Conservation (phyloP, 1,284 basidiomycete species). For the Porodaedalea pini region DNA sequence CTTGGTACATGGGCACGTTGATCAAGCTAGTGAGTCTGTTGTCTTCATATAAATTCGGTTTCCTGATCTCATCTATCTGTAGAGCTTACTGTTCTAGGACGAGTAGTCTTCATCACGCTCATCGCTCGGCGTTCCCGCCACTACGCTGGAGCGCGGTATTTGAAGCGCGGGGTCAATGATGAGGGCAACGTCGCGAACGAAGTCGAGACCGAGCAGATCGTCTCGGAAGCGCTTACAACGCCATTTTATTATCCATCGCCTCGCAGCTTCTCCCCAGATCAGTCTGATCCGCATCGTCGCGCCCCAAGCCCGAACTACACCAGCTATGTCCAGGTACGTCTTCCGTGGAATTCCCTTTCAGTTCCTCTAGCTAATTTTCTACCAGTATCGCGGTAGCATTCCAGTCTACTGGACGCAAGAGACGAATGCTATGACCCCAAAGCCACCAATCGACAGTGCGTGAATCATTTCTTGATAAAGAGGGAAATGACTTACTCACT, state of each 20-base stretch:
- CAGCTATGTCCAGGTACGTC: constrained; percentile 80
- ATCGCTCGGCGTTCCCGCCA: constrained; percentile 94
- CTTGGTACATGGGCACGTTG: constrained; percentile 93
- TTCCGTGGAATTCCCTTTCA: background rate
- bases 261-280: constrained; percentile 30
- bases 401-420: constrained; percentile 97
- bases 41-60: background rate
- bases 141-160: constrained; percentile 93
- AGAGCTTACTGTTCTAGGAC: constrained; percentile 90
- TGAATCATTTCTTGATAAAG: constrained; percentile 20
- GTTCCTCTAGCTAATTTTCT: background rate
- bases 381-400: constrained; percentile 89
- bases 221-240: constrained; percentile 90
- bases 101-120: constrained; percentile 89
- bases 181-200: constrained; percentile 99
- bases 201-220: constrained; percentile 98
- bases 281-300: constrained; percentile 31
- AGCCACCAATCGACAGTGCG: constrained; percentile 93
- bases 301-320: constrained; percentile 84
- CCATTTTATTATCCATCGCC: constrained; percentile 74
- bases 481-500: constrained; percentile 4
- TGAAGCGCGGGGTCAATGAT: constrained; percentile 93
- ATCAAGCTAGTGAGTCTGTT: constrained; percentile 85
- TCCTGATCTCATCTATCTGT: constrained; percentile 7
- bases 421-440: constrained; percentile 83